Percentiles rank a stretch among this genome's conserved stretches.
These are phyloP conservation scores for Kodamaea suecica DNA, from an alignment of 1,139 yeast species.

Conservation along the genomic window DNA sequence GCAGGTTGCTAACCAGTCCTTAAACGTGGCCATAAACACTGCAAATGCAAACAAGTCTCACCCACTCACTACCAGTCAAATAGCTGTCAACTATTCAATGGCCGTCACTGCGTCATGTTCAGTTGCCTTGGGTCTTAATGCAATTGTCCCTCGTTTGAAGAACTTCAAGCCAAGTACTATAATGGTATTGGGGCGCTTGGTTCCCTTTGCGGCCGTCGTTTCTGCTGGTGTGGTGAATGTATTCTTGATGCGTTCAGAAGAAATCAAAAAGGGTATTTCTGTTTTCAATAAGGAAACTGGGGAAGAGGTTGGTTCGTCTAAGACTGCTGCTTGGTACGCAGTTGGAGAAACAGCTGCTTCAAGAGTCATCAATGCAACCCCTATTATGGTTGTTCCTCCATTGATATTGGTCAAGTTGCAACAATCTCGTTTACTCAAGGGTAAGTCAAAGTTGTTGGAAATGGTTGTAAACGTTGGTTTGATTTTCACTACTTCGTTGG, in stretches of 20 bases:
- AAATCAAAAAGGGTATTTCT: constrained; percentile 75
- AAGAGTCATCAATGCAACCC: constrained; percentile 93
- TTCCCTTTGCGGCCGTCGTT: constrained; percentile 97
- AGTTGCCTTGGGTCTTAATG: constrained; percentile 89
- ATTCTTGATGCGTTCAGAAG: constrained; percentile 92
- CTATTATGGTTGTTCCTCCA: constrained; percentile 95
- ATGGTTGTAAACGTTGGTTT: constrained; percentile 76
- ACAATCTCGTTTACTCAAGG: constrained; percentile 56
- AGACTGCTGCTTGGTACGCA: constrained; percentile 83
- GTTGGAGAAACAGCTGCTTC: constrained; percentile 97
- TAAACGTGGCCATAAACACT: constrained; percentile 93
- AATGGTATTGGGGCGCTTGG: constrained; percentile 74
- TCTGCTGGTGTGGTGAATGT: constrained; percentile 95
- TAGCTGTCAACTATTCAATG: constrained; percentile 71
- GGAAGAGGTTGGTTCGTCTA: constrained; percentile 69
- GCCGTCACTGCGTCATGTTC: constrained; percentile 95
- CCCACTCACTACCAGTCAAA: constrained; percentile 76
- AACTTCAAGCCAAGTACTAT: constrained; percentile 64
- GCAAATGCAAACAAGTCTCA: constrained; percentile 95
- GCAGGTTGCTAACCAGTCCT: constrained; percentile 96
- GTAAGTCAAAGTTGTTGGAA: constrained; percentile 62
- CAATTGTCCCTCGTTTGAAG: constrained; percentile 78
- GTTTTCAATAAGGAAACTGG: constrained; percentile 67
- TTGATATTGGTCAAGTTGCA: constrained; percentile 75
- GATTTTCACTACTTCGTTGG: constrained; percentile 79